phyloP scores from a whole-genome alignment of 345 rosid genomes.

The Populus euphratica region DNA sequence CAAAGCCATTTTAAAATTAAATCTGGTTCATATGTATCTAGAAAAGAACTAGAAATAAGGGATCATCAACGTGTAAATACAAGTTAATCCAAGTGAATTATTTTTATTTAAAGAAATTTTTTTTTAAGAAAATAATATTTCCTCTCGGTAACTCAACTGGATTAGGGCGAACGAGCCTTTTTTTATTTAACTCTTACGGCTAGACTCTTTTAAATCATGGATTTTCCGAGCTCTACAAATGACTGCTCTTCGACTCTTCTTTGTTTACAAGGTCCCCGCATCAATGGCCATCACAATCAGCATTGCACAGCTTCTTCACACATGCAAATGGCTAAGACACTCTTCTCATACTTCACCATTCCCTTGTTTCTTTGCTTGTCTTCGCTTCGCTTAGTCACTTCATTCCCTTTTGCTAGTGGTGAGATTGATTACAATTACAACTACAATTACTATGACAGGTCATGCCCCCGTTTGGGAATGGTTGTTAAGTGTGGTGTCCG shows the following conservation, averaged over 20 bases:
- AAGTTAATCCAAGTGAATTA: too few relatives aligned
- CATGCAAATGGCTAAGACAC: conserved; percentile 27
- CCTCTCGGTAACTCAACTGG: too few relatives aligned
- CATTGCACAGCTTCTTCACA: neutral
- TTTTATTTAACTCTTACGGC: too few relatives aligned
- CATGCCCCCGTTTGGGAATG: conserved; percentile 65
- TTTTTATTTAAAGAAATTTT: too few relatives aligned
- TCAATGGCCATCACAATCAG: conserved; percentile 7
- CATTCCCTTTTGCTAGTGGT: conserved; percentile 8
- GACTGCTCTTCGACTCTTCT: conserved; percentile 7
- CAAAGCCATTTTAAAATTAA: conserved; percentile 22
- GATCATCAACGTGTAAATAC: too few relatives aligned
- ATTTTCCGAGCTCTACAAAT: conserved; percentile 23
- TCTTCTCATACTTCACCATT: conserved; percentile 12
- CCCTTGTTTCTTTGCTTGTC: conserved; percentile 8
- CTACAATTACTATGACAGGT: conserved; percentile 48
- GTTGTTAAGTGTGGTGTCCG: conserved; percentile 59
- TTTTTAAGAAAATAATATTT: too few relatives aligned
- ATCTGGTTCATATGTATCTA: too few relatives aligned
- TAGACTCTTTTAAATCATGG: too few relatives aligned
- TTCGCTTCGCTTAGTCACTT: conserved; percentile 11
- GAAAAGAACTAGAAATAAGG: too few relatives aligned
- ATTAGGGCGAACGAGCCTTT: too few relatives aligned
- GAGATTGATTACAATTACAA: conserved; percentile 47
- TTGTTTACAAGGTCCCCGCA: conserved; percentile 1